A percentile compares a stretch with the other conserved stretches of the same genome.
phyloP scores from a whole-genome alignment of 805 yeast genomes.

The Teunomyces kruisii region DNA sequence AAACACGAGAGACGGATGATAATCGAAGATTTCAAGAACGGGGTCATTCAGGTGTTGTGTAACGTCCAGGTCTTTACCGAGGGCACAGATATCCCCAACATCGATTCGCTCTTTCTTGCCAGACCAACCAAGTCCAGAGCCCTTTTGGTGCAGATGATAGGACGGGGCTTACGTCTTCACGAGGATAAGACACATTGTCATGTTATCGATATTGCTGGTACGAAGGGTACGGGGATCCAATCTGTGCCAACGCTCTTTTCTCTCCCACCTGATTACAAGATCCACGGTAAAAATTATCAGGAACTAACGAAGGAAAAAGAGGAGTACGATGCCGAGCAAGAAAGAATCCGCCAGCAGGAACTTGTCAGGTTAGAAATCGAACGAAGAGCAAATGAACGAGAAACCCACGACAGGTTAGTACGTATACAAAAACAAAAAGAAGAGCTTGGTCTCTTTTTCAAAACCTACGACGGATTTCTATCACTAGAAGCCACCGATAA shows the following conservation, averaged over 20 bases:
- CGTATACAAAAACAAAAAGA: not conserved
- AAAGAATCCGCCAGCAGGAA: not conserved
- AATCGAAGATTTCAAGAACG: constrained; percentile 58
- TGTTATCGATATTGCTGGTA: constrained; percentile 75
- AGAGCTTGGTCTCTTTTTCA: constrained; percentile 2
- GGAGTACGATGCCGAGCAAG: constrained; percentile 10
- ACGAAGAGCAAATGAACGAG: not conserved
- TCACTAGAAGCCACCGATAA: constrained; percentile 12
- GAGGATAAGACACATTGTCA: constrained; percentile 65
- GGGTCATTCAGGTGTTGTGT: constrained; percentile 68
- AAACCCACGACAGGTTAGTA: constrained; percentile 1
- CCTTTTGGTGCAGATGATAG: constrained; percentile 81
- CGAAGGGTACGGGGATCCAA: constrained; percentile 48
- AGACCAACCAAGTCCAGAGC: constrained; percentile 79
- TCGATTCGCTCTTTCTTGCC: constrained; percentile 75
- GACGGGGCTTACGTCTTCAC: constrained; percentile 76
- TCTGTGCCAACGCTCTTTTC: constrained; percentile 36
- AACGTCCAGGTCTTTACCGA: constrained; percentile 92
- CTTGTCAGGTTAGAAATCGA: not conserved
- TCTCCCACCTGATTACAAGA: constrained; percentile 28
- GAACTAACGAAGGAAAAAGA: constrained; percentile 22
- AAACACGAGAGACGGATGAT: constrained; percentile 49
- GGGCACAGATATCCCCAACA: constrained; percentile 91
- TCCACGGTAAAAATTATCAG: constrained; percentile 14
- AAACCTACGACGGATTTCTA: constrained; percentile 11